Evolutionary conservation across 1,139 yeast species (phyloP).

Genomic region (Suhomyces chickasaworum): DNA sequence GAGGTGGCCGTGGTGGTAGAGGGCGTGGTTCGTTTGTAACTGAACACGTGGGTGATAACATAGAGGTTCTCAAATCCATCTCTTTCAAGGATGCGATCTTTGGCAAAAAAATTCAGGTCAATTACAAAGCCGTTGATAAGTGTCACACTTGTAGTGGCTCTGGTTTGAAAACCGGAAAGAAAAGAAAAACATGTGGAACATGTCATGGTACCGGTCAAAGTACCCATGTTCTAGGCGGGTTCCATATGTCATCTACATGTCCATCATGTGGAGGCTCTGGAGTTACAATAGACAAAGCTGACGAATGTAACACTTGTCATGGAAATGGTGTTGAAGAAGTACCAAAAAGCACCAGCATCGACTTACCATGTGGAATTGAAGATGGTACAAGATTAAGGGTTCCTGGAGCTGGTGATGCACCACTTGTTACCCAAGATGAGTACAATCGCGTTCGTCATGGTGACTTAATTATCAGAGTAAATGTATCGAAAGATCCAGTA

Average conservation of each 20-base stretch:
- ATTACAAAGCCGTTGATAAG: conserved; percentile 72
- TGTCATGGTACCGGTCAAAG: conserved; percentile 96
- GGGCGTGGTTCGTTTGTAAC: conserved; percentile 52
- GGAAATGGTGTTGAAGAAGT: conserved; percentile 84
- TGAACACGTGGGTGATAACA: conserved; percentile 86
- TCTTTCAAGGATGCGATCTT: conserved; percentile 85
- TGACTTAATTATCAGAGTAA: conserved; percentile 80
- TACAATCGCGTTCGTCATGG: conserved; percentile 73
- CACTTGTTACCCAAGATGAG: conserved; percentile 65
- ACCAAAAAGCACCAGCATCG: conserved; percentile 70
- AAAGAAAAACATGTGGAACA: conserved; percentile 75
- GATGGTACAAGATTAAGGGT: conserved; percentile 87
- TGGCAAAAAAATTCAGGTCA: conserved; percentile 69
- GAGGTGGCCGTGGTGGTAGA: conserved; percentile 40
- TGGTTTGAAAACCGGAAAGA: conserved; percentile 78
- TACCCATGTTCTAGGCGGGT: conserved; percentile 87
- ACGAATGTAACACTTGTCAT: conserved; percentile 78
- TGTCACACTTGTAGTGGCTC: conserved; percentile 82
- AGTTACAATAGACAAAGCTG: conserved; percentile 65
- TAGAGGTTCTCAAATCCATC: conserved; percentile 75
- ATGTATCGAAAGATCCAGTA: conserved; percentile 70
- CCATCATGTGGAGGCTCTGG: conserved; percentile 87
- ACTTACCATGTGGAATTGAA: conserved; percentile 83
- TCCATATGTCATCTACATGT: conserved; percentile 97
- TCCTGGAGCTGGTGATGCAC: conserved; percentile 90